Evolutionary conservation across 768 basidiomycete genomes (phyloP).

Genomic region (Naematelia aurantialba): DNA sequence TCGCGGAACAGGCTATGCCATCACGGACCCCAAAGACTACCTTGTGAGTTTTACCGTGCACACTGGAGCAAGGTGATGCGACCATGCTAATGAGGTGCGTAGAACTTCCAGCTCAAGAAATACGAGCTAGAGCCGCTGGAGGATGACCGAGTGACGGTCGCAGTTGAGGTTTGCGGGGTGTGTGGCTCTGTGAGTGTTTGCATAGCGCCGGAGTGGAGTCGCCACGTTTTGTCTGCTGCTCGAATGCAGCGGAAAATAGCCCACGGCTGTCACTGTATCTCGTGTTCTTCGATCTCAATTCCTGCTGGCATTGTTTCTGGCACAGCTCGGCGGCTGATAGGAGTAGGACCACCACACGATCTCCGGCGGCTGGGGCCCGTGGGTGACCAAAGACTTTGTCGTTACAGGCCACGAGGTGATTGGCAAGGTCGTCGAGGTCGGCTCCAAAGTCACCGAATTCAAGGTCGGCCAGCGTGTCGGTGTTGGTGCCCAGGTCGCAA

Average conservation of each 20-base stretch:
- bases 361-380: conserved; percentile 50
- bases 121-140: conserved; percentile 47
- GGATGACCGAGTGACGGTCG: conserved; percentile 44
- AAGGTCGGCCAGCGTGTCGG: conserved; percentile 60
- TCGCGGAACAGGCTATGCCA: conserved; percentile 39
- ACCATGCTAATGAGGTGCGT: conserved; percentile 5
- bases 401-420: conserved; percentile 50
- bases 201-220: no score
- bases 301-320: not conserved
- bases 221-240: no score
- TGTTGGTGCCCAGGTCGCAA: conserved; percentile 57
- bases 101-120: conserved; percentile 48
- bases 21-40: conserved; percentile 48
- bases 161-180: conserved; percentile 46
- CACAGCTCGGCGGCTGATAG: not conserved
- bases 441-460: conserved; percentile 45
- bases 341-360: conserved; percentile 49
- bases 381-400: conserved; percentile 36
- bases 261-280: not conserved
- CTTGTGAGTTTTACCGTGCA: no score
- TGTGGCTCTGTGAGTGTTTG: conserved; percentile 38
- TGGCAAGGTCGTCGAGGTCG: conserved; percentile 47
- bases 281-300: not conserved
- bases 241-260: no score
- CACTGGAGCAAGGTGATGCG: not conserved